A percentile compares a stretch with the other conserved stretches of the same genome.
phyloP scores from a whole-genome alignment of 331 rosid genomes.

The Quercus phellos region DNA sequence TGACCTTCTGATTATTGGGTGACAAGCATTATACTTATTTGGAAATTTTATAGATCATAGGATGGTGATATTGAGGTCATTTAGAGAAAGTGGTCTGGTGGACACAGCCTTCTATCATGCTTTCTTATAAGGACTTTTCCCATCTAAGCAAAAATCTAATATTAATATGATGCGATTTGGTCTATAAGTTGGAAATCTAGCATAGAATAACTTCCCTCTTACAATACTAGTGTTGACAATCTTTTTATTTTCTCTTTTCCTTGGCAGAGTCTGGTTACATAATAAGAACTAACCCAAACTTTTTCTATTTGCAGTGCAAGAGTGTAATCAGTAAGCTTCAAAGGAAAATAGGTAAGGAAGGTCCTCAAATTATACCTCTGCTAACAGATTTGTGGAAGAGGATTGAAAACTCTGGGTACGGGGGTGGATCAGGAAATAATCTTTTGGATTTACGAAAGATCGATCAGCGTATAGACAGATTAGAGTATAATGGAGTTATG shows the following conservation, averaged over 20 bases:
- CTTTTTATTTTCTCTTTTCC: neutral
- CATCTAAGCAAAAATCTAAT: neutral
- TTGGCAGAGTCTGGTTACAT: constrained; percentile 16
- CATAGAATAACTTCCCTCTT: neutral
- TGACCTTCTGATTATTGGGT: neutral
- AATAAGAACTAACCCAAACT: constrained; percentile 15
- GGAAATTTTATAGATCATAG: too few relatives aligned
- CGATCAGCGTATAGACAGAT: constrained; percentile 77
- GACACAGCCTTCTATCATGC: neutral
- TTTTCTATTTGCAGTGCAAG: constrained; percentile 71
- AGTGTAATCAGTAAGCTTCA: constrained; percentile 91
- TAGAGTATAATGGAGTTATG: constrained; percentile 77
- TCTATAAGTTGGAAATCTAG: neutral
- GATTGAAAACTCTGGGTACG: constrained; percentile 59
- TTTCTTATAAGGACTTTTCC: neutral
- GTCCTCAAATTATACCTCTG: constrained; percentile 84
- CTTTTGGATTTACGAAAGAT: constrained; percentile 78
- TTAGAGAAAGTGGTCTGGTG: neutral
- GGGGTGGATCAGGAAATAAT: constrained; percentile 58
- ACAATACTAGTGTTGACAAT: constrained; percentile 4
- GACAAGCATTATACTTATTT: neutral
- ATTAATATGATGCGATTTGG: neutral
- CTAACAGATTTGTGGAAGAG: constrained; percentile 94
- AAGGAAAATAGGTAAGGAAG: constrained; percentile 89
- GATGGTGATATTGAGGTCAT: neutral